These are phyloP conservation scores for Aspergillus ochraceus DNA, from an alignment of 2,329 filamentous ascomycete genomes.

Conservation along the genomic window DNA sequence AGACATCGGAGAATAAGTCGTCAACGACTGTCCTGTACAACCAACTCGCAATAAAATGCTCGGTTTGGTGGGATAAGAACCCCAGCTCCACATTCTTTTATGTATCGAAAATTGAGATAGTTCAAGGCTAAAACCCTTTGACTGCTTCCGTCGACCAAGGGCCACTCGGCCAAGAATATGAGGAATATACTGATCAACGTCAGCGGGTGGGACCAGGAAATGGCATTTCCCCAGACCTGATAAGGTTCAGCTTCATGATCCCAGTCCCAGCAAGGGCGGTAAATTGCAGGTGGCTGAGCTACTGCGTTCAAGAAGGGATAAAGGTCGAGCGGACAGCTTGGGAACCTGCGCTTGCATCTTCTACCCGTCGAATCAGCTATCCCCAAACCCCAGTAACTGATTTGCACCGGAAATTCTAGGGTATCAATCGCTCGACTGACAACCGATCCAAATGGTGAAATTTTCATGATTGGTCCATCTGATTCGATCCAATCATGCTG, in stretches of 20 bases:
- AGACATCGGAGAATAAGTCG: constrained; percentile 5
- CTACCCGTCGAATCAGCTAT: neutral
- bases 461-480: neutral
- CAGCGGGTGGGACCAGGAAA: constrained; percentile 9
- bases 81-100: neutral
- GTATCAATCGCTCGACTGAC: neutral
- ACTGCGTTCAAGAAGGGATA: neutral
- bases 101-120: constrained; percentile 1
- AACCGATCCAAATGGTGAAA: neutral
- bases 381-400: constrained; percentile 1
- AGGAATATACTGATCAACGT: constrained; percentile 16
- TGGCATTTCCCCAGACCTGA: constrained; percentile 11
- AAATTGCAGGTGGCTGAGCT: constrained; percentile 7
- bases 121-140: neutral
- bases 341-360: neutral
- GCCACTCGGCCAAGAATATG: constrained; percentile 2
- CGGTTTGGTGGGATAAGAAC: neutral
- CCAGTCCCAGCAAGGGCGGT: neutral
- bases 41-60: neutral
- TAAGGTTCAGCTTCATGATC: constrained; percentile 5
- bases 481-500: neutral
- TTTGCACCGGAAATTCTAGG: neutral
- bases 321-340: neutral
- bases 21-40: neutral
- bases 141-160: neutral